A percentile compares a stretch with the other conserved stretches of the same genome.
These are phyloP conservation scores for Russula brevipes DNA, from an alignment of 768 basidiomycete genomes.

Conservation along the genomic window DNA sequence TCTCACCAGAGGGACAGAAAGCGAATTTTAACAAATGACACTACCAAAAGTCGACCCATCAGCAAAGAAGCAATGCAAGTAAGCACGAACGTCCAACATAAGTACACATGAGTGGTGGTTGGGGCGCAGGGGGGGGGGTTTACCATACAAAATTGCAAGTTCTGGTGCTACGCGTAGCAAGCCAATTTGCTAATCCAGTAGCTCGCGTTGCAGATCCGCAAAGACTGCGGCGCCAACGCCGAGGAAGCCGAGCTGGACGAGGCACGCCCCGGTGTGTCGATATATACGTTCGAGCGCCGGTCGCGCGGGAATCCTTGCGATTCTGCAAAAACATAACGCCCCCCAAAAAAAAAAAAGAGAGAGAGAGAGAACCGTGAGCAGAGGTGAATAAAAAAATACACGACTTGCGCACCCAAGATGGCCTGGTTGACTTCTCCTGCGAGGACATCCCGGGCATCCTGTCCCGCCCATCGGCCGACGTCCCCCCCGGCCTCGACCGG, in stretches of 20 bases:
- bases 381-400: background rate
- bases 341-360: background rate
- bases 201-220: slow-evolving; percentile 71
- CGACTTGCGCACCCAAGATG: slow-evolving; percentile 59
- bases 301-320: slow-evolving; percentile 66
- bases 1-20: slow-evolving; percentile 1
- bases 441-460: slow-evolving; percentile 57
- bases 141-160: slow-evolving; percentile 13
- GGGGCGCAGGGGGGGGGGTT: background rate
- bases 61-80: background rate
- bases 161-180: background rate
- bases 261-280: slow-evolving; percentile 63
- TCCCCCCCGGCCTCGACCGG: slow-evolving; percentile 62
- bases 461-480: slow-evolving; percentile 62
- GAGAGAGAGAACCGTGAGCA: background rate
- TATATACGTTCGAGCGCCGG: slow-evolving; percentile 75
- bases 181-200: slow-evolving; percentile 42
- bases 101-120: slow-evolving; percentile 12
- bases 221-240: slow-evolving; percentile 77
- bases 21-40: background rate
- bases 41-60: background rate
- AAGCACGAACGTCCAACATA: slow-evolving; percentile 4
- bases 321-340: slow-evolving; percentile 38
- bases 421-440: slow-evolving; percentile 77
- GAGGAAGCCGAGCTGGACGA: slow-evolving; percentile 64